A percentile compares a stretch with the other conserved stretches of the same genome.
Conservation (phyloP, 352 stramenopile genomes). For the Peronospora belbahrii region DNA sequence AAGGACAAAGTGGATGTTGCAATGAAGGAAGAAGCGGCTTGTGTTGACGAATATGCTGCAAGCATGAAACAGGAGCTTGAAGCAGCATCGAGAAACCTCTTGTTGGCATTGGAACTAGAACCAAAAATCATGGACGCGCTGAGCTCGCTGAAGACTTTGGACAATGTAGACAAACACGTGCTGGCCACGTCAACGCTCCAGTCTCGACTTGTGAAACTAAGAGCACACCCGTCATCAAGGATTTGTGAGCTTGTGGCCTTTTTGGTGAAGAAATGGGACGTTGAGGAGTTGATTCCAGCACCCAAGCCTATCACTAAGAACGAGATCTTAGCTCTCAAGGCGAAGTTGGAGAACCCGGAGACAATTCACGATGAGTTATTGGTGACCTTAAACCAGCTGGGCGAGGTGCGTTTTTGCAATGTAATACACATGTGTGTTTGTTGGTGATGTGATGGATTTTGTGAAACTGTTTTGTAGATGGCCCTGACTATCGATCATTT, state of each 20-base stretch:
- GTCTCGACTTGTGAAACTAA: slow-evolving; percentile 31
- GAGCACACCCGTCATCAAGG: slow-evolving; percentile 22
- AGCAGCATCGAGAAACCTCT: slow-evolving; percentile 33
- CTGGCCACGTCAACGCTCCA: slow-evolving; percentile 28
- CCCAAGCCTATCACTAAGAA: slow-evolving; percentile 45
- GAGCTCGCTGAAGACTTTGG: slow-evolving; percentile 22
- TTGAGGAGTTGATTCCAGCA: slow-evolving; percentile 39
- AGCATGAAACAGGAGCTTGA: slow-evolving; percentile 22
- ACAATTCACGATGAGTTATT: slow-evolving; percentile 70
- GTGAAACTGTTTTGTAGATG: slow-evolving; percentile 28
- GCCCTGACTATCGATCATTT: slow-evolving; percentile 50
- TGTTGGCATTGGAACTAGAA: slow-evolving; percentile 25
- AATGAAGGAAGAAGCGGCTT: slow-evolving; percentile 4
- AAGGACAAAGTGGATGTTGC: slow-evolving; percentile 9
- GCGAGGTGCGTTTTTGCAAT: slow-evolving; percentile 25
- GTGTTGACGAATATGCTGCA: slow-evolving; percentile 2
- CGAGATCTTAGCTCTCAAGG: slow-evolving; percentile 52
- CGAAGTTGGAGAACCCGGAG: slow-evolving; percentile 37
- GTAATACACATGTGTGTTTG: not conserved
- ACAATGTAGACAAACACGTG: slow-evolving; percentile 25
- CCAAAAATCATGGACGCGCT: slow-evolving; percentile 34
- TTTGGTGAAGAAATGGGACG: slow-evolving; percentile 40
- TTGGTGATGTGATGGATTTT: too few relatives aligned
- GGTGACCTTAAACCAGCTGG: slow-evolving; percentile 41
- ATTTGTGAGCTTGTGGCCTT: slow-evolving; percentile 29